Evolutionary conservation across 192 early-diverging fungal species (phyloP).

Genomic region (Coemansia sp.): DNA sequence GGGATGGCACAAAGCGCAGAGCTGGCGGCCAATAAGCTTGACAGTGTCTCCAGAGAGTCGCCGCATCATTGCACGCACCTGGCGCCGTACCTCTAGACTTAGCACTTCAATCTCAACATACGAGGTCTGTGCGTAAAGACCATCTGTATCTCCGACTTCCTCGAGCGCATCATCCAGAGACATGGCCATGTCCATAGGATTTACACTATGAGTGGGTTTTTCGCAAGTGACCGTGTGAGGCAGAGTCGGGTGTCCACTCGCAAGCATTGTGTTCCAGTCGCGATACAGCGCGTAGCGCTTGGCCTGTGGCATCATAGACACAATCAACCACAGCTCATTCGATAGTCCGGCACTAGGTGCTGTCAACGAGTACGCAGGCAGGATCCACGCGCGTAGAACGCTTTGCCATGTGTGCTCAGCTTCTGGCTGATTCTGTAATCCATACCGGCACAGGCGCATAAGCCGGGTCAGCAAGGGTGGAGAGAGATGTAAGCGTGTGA

Average conservation of each 20-base stretch:
- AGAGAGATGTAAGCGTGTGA: slow-evolving; percentile 28
- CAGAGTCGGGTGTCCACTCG: slow-evolving; percentile 24
- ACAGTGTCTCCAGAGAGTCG: slow-evolving; percentile 48
- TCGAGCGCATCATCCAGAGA: slow-evolving; percentile 40
- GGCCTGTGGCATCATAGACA: slow-evolving; percentile 24
- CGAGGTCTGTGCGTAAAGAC: background rate
- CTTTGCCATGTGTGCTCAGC: slow-evolving; percentile 20
- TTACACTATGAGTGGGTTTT: background rate
- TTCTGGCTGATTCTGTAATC: slow-evolving; percentile 11
- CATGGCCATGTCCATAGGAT: slow-evolving; percentile 28
- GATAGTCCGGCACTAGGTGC: slow-evolving; percentile 36
- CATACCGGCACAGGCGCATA: slow-evolving; percentile 42
- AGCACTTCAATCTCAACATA: slow-evolving; percentile 37
- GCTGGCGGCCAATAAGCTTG: slow-evolving; percentile 41
- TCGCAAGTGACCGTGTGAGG: slow-evolving; percentile 8
- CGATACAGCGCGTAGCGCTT: slow-evolving; percentile 39
- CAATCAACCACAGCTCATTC: slow-evolving; percentile 47
- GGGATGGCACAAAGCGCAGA: slow-evolving; percentile 43
- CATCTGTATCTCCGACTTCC: background rate
- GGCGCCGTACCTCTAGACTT: slow-evolving; percentile 24
- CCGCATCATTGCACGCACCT: slow-evolving; percentile 49
- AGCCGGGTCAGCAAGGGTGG: slow-evolving; percentile 33
- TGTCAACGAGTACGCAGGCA: slow-evolving; percentile 43
- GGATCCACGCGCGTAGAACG: slow-evolving; percentile 42
- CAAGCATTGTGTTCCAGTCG: slow-evolving; percentile 32